A percentile compares a stretch with the other conserved stretches of the same genome.
These are phyloP conservation scores for Diplodia mutila DNA, from an alignment of 2,329 filamentous ascomycete genomes.

Conservation along the genomic window DNA sequence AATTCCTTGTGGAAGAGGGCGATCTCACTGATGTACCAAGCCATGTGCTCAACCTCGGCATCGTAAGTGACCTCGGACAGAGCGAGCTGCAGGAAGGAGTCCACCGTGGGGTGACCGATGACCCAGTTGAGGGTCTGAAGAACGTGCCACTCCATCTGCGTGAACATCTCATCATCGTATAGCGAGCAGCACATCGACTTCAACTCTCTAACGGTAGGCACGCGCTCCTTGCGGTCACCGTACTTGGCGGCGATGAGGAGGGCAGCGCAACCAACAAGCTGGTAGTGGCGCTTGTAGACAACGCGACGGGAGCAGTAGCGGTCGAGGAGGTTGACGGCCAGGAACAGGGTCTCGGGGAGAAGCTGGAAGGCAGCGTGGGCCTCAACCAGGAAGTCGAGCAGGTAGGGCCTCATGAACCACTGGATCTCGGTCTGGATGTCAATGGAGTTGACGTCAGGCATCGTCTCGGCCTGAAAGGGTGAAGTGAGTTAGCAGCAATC, in stretches of 20 bases:
- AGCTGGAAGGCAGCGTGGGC: constrained; percentile 94
- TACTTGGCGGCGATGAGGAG: constrained; percentile 98
- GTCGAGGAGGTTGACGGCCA: constrained; percentile 94
- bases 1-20: constrained; percentile 97
- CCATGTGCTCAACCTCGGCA: constrained; percentile 90
- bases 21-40: constrained; percentile 91
- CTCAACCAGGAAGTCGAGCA: constrained; percentile 97
- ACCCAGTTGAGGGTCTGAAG: constrained; percentile 96
- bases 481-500: constrained; percentile 33
- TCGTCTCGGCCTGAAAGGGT: constrained; percentile 69
- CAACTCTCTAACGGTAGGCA: constrained; percentile 95
- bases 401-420: constrained; percentile 98
- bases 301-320: constrained; percentile 97
- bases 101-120: constrained; percentile 93
- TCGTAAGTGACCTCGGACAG: constrained; percentile 76
- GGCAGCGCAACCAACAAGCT: constrained; percentile 93
- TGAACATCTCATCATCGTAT: constrained; percentile 99
- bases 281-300: constrained; percentile 99
- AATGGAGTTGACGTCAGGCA: constrained; percentile 95
- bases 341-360: constrained; percentile 90
- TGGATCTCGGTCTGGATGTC: constrained; percentile 99
- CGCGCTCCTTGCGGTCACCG: constrained; percentile 96
- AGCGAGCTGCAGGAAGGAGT: constrained; percentile 88
- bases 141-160: constrained; percentile 99
- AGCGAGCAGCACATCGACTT: constrained; percentile 99